Percentiles rank a stretch among this genome's conserved stretches.
These are phyloP conservation scores for Globisporangium parvum DNA, from an alignment of 352 stramenopile species.

Conservation along the genomic window DNA sequence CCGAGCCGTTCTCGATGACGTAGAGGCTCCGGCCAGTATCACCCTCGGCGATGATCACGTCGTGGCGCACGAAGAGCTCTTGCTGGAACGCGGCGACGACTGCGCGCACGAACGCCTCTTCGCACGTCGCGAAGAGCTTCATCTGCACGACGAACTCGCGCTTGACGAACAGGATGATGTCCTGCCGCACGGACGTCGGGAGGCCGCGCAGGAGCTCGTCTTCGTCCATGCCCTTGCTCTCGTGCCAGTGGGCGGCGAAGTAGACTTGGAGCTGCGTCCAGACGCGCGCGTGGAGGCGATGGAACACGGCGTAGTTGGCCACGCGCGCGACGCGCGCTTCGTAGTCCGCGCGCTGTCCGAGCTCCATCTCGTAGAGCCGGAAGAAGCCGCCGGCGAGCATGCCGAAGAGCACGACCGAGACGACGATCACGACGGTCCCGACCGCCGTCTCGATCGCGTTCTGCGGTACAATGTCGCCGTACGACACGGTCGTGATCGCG, in stretches of 20 bases:
- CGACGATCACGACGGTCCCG: slow-evolving; percentile 29
- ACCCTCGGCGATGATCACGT: slow-evolving; percentile 66
- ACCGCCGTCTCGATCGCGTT: slow-evolving; percentile 27
- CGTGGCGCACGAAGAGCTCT: slow-evolving; percentile 68
- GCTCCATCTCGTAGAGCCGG: slow-evolving; percentile 39
- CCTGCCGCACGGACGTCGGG: slow-evolving; percentile 21
- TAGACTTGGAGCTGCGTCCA: slow-evolving; percentile 45
- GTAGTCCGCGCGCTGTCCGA: slow-evolving; percentile 38
- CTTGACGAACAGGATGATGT: slow-evolving; percentile 30
- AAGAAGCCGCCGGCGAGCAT: slow-evolving; percentile 42
- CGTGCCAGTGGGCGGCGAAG: slow-evolving; percentile 38
- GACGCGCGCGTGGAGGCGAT: slow-evolving; percentile 31
- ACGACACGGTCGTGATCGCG: slow-evolving; percentile 33
- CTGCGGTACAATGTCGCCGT: slow-evolving; percentile 32
- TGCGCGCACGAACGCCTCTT: slow-evolving; percentile 50
- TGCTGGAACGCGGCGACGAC: slow-evolving; percentile 60
- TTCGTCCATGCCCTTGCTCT: slow-evolving; percentile 44
- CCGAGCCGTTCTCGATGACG: slow-evolving; percentile 52
- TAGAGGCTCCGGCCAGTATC: slow-evolving; percentile 57
- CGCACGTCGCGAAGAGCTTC: slow-evolving; percentile 47
- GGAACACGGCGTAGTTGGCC: slow-evolving; percentile 34
- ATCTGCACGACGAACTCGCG: slow-evolving; percentile 54
- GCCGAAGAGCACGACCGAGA: slow-evolving; percentile 32
- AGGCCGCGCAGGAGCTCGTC: slow-evolving; percentile 32
- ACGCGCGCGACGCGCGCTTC: slow-evolving; percentile 38